Base-by-base conservation (phyloP, 2,329 filamentous ascomycete species). In the Diaporthe ilicicola region DNA sequence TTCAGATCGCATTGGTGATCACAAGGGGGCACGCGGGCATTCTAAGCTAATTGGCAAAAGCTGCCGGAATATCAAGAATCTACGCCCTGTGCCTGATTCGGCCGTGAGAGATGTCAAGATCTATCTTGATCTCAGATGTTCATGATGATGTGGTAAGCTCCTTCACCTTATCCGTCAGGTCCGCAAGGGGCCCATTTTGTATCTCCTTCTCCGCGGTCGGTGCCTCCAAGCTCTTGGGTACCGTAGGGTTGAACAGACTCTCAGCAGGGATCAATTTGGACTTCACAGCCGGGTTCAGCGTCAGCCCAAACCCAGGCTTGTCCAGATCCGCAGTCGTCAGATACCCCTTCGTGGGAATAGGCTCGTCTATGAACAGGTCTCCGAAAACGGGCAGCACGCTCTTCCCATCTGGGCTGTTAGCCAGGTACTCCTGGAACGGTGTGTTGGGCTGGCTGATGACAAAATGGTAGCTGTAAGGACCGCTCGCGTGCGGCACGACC, bases 391-490 rank as follows among this genome's bases (percentile, higher is more conserved):
- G 95, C 73, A 95, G 84, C 22, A 98, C 95, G 73, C 91, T 94
- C 85, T 94, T 93, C 61, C 95, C 95, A 77, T 98, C 94, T 0
- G 94, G 90, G 2, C 94, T 97, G 84, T 97, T 97, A 76, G 95
- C 95, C 29, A 98, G 88, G 79, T 98, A 98, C 82, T 98, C 95
- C 81, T 98, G 95, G 87, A 98, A 98, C 6, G 95, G 95, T 17
- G 92, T 93, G 84, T 97, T 97, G 74, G 93, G 90, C 82, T 98
- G 95, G 54, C 94, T 97, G 73, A 97, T 92, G 75, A 97, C 95
- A 79, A 97, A 98, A 83, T 98, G 95, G 83, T 98, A 98, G 77
- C 93, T 96, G 84, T 98, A 98, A 3, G 95, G 93, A 1, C 95
- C 95, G 73, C 93, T 96, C 54, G 95, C 95, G 79, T 98, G 95